Evolutionary conservation across 331 rosid species (phyloP), one percentile per base, ranked within the genome.

Genomic region (Rosa hybrid): DNA sequence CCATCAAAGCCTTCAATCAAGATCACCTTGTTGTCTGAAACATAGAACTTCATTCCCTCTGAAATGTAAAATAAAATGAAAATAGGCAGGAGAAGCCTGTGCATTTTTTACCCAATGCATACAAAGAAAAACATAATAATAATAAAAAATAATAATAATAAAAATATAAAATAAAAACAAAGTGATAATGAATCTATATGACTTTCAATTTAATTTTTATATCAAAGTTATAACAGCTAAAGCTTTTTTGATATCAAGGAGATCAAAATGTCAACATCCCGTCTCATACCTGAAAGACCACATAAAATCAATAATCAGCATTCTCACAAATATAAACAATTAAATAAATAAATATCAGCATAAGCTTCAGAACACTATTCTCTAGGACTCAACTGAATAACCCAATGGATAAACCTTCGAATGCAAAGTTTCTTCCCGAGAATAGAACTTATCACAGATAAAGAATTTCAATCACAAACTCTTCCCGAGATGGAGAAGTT

Each of bases 1-100:
- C 98, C 98, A 50, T 90, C 93, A 63, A 91, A 87, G 60, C 98
- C 98, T 88, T 91, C 97, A 0, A 96, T 91, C 85, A 95, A 57
- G 78, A 92, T 88, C 83, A 94, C 98, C 85, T 84, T 90, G 88
- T 94, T 94, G 72, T 92, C n/a, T n/a, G n/a, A n/a, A n/a, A n/a
- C n/a, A n/a, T n/a, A n/a, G n/a, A n/a, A n/a, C n/a, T n/a, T n/a
- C n/a, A n/a, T n/a, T n/a, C n/a, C n/a, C n/a, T n/a, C 98, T 94
- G 92, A 51, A 85, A 83, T 78, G 3, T 50, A 71, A 72, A 78
- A 38, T 27, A 8, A 64, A 59, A 21, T 42, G 16, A 62, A 27
- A 3, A 42, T 70, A 51, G 12, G 49, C 54, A 38, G 18, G 25
- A 25, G 34, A 51, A 44, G 42, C 74, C 14, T 38, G 30, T 4